Base-by-base conservation (phyloP, 1,139 yeast genomes). In the Nakaseomyces glabratus region DNA sequence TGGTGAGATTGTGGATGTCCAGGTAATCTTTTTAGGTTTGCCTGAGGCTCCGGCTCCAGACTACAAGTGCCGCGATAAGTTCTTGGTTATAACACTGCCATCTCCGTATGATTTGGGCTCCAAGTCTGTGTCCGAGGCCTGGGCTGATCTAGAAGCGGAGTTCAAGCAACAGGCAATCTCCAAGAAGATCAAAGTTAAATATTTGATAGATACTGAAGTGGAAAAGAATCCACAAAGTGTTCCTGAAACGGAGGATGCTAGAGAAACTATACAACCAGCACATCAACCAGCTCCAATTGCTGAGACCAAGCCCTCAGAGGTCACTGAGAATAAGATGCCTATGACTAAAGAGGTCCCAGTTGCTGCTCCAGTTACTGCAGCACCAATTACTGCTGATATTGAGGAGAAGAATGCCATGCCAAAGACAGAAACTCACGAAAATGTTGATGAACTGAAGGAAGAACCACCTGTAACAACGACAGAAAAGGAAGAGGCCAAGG, bases 61-160 rank as follows among this genome's bases (percentile, higher is more conserved):
- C 50, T 73, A 70, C 62, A 79, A 79, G 62, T 81, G 94, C 61
- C 82, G 80, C 60, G 97, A 90, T 63, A 90, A 90, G 64, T 90
- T 90, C 58, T 73, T 90, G 55, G 79, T 90, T 43, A 90, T 88
- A 48, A 76, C 93, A 20, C 69, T 86, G 46, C 93, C 94, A 34
- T 75, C 88, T 41, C 76, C 81, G 19, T 57, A 62, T 28, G 71
- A 65, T 33, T 44, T 73, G 38, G 68, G 69, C 37, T 78, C 76
- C 35, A 62, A 72, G 24, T 52, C 59, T 13, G 84, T 82, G 36
- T 70, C 84, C 40, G 79, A 76, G 35, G 63, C 70, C 51, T 86
- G 95, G 95, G 53, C 78, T 23, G 65, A 69, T 36, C 69, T 84
- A 52, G 93, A 82, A 53, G 61, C 72, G 35, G 69, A 68, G 53